Base-by-base conservation (phyloP, 768 basidiomycete species). In the Termitomyces heimii region DNA sequence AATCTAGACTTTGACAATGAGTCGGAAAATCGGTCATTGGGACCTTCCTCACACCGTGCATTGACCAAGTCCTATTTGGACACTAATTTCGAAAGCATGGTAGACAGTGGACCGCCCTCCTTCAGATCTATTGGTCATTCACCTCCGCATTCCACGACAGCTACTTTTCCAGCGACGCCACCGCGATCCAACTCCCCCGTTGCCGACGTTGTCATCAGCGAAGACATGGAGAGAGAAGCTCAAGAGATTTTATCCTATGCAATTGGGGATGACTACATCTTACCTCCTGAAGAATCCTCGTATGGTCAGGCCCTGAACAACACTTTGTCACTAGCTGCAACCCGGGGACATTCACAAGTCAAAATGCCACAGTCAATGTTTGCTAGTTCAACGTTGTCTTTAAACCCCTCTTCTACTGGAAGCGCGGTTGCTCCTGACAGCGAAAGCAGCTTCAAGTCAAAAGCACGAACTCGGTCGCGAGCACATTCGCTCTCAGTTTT, bases 1-100 rank as follows among this genome's bases (percentile, higher is more conserved):
- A 70, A 71, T 5, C 62, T 63, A 5, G 66, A 73, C 26, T 51
- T 62, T 22, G 67, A 68, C 28, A 59, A 42, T 32, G 66, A 69
- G 34, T 67, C 64, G 37, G 62, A 63, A 24, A 61, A 64, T 28
- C 63, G 59, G 3, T 56, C 66, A 26, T 68, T 66, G 8, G 57
- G 60, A 22, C 59, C 60, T 18, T 60, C 46, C 22, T 59, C 59
- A 29, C 56, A 54, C 32, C 54, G 34, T 22, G 26, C 51, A 28
- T 56, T 53, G 6, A 24, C 46, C 8, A 47, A 60, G n/a, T 60
- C 56, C 8, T 52, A 54, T 47, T 43, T 49, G 20, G 47, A 56
- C n/a, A 54, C 32, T n/a, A 51, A 59, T 26, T 44, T 56, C n/a
- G 55, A 57, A 34, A 59, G 55, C 28, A n/a, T 35, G 3, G 29